phyloP scores from a whole-genome alignment of 2,329 filamentous ascomycete species.

The Sporothrix globosa region DNA sequence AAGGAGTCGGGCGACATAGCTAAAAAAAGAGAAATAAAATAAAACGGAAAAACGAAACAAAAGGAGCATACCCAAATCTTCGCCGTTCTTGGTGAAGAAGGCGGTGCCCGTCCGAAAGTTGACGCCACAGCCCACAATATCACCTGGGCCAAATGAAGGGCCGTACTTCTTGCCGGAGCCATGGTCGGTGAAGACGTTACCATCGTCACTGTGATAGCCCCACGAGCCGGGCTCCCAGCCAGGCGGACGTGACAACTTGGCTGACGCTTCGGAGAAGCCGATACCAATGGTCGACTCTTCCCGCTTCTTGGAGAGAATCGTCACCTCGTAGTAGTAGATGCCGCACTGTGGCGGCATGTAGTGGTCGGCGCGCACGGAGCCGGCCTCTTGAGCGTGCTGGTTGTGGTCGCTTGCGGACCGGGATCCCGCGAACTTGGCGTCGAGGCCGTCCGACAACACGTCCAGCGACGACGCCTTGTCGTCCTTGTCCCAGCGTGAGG shows the following conservation, averaged over 20 bases:
- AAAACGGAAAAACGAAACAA: slow-evolving; percentile 13
- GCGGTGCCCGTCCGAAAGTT: slow-evolving; percentile 66
- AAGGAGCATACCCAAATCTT: slow-evolving; percentile 53
- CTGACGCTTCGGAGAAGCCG: slow-evolving; percentile 61
- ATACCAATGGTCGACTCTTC: slow-evolving; percentile 66
- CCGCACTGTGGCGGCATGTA: slow-evolving; percentile 88
- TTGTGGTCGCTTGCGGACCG: slow-evolving; percentile 49
- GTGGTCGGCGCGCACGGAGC: slow-evolving; percentile 78
- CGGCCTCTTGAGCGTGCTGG: slow-evolving; percentile 72
- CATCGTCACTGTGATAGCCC: slow-evolving; percentile 72
- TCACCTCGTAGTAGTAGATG: slow-evolving; percentile 89
- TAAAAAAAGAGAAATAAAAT: not conserved
- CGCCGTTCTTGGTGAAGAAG: slow-evolving; percentile 71
- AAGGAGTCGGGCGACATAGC: not conserved
- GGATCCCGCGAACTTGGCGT: slow-evolving; percentile 61
- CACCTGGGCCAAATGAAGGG: slow-evolving; percentile 57
- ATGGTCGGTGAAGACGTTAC: slow-evolving; percentile 61
- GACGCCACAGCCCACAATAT: slow-evolving; percentile 67
- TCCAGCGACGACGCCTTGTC: slow-evolving; percentile 78
- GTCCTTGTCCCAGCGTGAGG: slow-evolving; percentile 77
- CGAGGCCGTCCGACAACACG: slow-evolving; percentile 70
- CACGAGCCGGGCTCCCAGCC: slow-evolving; percentile 71
- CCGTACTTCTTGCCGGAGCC: slow-evolving; percentile 62
- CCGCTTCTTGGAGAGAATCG: slow-evolving; percentile 54
- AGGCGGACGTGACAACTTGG: slow-evolving; percentile 59